Conservation (phyloP, 768 basidiomycete genomes). For the Auricularia sp. region DNA sequence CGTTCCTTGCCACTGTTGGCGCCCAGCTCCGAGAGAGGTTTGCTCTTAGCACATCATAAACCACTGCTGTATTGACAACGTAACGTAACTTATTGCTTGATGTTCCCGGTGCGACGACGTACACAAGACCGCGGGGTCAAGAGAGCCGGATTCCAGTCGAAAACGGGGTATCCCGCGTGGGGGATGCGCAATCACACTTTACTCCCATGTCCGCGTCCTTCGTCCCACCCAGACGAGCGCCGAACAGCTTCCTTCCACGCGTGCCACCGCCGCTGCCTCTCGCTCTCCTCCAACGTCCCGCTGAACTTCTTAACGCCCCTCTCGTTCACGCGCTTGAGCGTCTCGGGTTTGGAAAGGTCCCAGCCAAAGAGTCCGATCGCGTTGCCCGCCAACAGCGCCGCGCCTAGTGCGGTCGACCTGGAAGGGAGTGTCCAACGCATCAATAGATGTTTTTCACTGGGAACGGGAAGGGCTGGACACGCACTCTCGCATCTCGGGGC, state of each 20-base stretch:
- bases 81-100: no score
- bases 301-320: constrained; percentile 65
- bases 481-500: constrained; percentile 95
- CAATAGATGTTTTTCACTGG: not conserved
- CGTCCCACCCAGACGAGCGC: constrained; percentile 75
- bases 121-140: no score
- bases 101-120: no score
- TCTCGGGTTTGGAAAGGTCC: constrained; percentile 77
- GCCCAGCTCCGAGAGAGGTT: no score
- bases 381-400: constrained; percentile 85
- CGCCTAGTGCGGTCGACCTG: constrained; percentile 91
- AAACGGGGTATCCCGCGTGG: no score
- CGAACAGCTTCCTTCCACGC: constrained; percentile 88
- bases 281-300: constrained; percentile 41
- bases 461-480: constrained; percentile 20
- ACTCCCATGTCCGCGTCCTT: constrained; percentile 10
- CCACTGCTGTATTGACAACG: no score
- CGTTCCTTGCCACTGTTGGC: no score
- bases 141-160: no score
- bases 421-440: not conserved
- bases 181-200: not conserved
- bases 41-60: no score
- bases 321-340: constrained; percentile 78
- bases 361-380: constrained; percentile 86
- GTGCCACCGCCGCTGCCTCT: constrained; percentile 56